phyloP scores from a whole-genome alignment of 139 green algal species.

The Nannochloris sp. region DNA sequence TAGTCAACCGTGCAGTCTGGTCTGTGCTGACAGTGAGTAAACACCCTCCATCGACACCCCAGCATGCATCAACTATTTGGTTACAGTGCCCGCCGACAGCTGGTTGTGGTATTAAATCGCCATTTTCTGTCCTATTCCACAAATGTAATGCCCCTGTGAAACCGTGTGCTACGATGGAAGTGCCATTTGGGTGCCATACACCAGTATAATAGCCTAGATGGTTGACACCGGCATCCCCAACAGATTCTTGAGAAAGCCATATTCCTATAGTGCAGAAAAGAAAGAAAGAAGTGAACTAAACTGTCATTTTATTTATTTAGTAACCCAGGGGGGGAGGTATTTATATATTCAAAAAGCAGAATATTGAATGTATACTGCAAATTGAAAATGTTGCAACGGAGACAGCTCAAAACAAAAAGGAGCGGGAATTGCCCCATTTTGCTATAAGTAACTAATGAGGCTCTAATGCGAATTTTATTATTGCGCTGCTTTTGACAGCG shows the following conservation, averaged over 20 bases:
- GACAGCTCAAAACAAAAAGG: no score
- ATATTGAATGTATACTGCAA: no score
- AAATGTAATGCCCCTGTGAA: slow-evolving; percentile 89
- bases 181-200: slow-evolving; percentile 47
- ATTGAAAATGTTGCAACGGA: no score
- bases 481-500: slow-evolving; percentile 35
- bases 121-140: slow-evolving; percentile 44
- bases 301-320: no score
- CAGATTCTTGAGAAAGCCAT: slow-evolving; percentile 75
- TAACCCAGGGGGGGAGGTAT: no score
- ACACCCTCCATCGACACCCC: slow-evolving; percentile 54
- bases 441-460: no score
- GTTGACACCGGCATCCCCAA: slow-evolving; percentile 78
- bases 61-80: slow-evolving; percentile 67
- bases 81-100: slow-evolving; percentile 75
- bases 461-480: not conserved
- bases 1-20: slow-evolving; percentile 73
- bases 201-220: slow-evolving; percentile 67
- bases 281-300: no score
- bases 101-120: slow-evolving; percentile 17
- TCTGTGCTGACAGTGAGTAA: slow-evolving; percentile 65
- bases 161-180: slow-evolving; percentile 73
- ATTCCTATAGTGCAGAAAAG: slow-evolving; percentile 31
- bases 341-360: no score
- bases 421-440: no score